A percentile compares a stretch with the other conserved stretches of the same genome.
Evolutionary conservation across 1,139 yeast genomes (phyloP).

Genomic region (Zygotorulaspora mrakii): DNA sequence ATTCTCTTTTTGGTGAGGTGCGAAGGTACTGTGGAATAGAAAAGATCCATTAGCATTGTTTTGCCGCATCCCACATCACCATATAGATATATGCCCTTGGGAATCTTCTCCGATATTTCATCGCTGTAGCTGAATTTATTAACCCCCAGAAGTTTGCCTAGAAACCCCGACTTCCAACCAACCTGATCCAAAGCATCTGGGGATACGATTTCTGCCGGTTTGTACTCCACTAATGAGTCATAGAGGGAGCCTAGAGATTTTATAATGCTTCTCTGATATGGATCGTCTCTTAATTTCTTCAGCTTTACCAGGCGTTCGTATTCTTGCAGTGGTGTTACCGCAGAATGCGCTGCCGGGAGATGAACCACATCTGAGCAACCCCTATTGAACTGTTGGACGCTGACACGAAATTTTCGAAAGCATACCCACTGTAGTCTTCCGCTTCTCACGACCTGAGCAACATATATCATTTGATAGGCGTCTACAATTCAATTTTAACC

Average conservation of each 20-base stretch:
- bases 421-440: background rate
- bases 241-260: constrained; percentile 53
- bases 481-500: too few species aligned
- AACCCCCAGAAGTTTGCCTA: constrained; percentile 29
- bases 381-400: background rate
- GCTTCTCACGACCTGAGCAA: background rate
- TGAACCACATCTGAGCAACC: background rate
- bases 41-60: constrained; percentile 96
- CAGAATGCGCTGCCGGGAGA: constrained; percentile 4
- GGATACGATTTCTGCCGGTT: constrained; percentile 51
- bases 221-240: constrained; percentile 44
- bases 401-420: background rate
- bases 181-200: constrained; percentile 49
- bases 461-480: background rate
- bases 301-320: constrained; percentile 54
- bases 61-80: constrained; percentile 99
- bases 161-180: constrained; percentile 42
- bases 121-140: background rate
- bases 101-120: constrained; percentile 38
- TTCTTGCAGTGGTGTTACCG: constrained; percentile 50
- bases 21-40: constrained; percentile 74
- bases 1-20: constrained; percentile 74
- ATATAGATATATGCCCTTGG: constrained; percentile 81
- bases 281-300: constrained; percentile 59
- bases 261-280: constrained; percentile 60